A percentile compares a stretch with the other conserved stretches of the same genome.
Conservation (phyloP, 352 stramenopile species). For the Pythium monospermum region DNA sequence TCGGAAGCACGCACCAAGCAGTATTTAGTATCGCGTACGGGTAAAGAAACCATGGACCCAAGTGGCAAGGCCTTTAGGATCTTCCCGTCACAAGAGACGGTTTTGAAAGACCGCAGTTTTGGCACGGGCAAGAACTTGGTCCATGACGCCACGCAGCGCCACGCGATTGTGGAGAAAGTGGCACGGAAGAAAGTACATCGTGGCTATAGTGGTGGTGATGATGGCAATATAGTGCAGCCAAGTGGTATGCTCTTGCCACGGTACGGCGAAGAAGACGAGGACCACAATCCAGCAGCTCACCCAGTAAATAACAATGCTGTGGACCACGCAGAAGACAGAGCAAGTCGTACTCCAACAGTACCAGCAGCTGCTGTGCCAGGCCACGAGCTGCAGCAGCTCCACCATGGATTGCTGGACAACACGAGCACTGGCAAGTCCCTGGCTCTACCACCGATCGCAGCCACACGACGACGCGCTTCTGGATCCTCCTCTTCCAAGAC, state of each 20-base stretch:
- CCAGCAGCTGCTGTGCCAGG: slow-evolving; percentile 11
- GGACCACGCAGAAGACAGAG: background rate
- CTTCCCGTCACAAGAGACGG: slow-evolving; percentile 71
- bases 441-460: slow-evolving; percentile 7
- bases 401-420: slow-evolving; percentile 12
- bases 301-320: slow-evolving; percentile 20
- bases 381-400: slow-evolving; percentile 21
- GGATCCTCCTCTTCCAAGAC: background rate
- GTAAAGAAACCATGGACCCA: slow-evolving; percentile 53
- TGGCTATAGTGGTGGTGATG: too few relatives aligned
- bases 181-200: slow-evolving; percentile 13
- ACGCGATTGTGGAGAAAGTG: slow-evolving; percentile 19
- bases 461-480: background rate
- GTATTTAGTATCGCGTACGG: slow-evolving; percentile 53
- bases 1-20: slow-evolving; percentile 45
- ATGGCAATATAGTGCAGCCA: too few relatives aligned
- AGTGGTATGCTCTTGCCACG: slow-evolving; percentile 14
- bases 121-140: slow-evolving; percentile 52
- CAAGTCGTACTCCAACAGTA: too few relatives aligned
- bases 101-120: slow-evolving; percentile 66
- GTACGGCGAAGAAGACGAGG: background rate
- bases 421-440: background rate
- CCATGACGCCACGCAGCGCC: slow-evolving; percentile 19
- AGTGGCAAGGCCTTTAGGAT: slow-evolving; percentile 55
- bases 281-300: background rate